A percentile compares a stretch with the other conserved stretches of the same genome.
phyloP scores from a whole-genome alignment of 2,329 filamentous ascomycete genomes.

The Phialemoniopsis sp. region DNA sequence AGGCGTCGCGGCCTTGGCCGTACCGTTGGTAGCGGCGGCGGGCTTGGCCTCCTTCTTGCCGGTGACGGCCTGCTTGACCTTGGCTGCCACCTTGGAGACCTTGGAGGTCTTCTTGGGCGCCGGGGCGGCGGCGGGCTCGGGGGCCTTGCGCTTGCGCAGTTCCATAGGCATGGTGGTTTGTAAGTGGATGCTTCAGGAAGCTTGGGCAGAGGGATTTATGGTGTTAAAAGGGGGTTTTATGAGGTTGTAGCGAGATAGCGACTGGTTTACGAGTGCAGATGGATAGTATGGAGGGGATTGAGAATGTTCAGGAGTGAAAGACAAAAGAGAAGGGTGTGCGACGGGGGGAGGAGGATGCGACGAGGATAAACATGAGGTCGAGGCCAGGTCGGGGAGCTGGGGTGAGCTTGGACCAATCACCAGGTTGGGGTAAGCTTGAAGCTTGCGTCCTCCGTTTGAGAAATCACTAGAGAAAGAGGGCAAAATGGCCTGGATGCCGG shows the following conservation, averaged over 20 bases:
- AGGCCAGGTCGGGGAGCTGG: background rate
- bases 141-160: slow-evolving; percentile 59
- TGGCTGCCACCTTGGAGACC: slow-evolving; percentile 16
- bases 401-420: slow-evolving; percentile 19
- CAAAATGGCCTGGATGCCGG: no score
- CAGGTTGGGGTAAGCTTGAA: slow-evolving; percentile 11
- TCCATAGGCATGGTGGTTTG: slow-evolving; percentile 49
- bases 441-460: no score
- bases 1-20: slow-evolving; percentile 25
- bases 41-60: slow-evolving; percentile 11
- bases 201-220: background rate
- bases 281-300: slow-evolving; percentile 1
- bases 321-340: slow-evolving; percentile 1
- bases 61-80: slow-evolving; percentile 20
- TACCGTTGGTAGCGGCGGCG: slow-evolving; percentile 13
- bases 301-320: background rate
- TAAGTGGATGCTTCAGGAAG: background rate
- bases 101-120: slow-evolving; percentile 40
- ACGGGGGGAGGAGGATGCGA: slow-evolving; percentile 1
- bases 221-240: background rate
- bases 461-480: no score
- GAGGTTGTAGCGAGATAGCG: no score
- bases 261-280: background rate
- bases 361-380: slow-evolving; percentile 1
- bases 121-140: slow-evolving; percentile 37